Evolutionary conservation across 2,329 filamentous ascomycete genomes (phyloP), one percentile per base, ranked within the genome.

Genomic region (Mycosphaerella sp.): DNA sequence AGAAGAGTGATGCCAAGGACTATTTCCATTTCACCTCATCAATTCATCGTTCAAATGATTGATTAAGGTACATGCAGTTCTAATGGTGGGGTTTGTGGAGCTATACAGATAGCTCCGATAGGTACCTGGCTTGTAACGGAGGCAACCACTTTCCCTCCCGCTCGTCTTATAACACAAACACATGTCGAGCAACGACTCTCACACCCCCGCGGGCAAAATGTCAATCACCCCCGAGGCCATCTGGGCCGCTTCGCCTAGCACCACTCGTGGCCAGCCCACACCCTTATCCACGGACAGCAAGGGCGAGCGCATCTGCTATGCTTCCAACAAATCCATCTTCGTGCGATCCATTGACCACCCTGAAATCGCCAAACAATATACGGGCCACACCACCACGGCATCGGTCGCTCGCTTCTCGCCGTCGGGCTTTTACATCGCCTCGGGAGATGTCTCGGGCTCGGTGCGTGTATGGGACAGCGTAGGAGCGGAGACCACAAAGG

Each of bases 291-390:
- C 84, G 42, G 92, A 97, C 72, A 74, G 85, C 59, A 95, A 95
- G 72, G 92, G 93, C 62, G 86, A 96, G 74, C 83, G 89, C 62
- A 85, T 98, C 74, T 87, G 89, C 56, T 98, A 98, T 72, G 89
- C 92, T 57, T 92, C 90, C 50, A 91, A 89, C 68, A 97, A 97
- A 78, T 97, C 92, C 58, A 85, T 98, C 73, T 97, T 96, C 74
- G 79, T 98, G 45, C 89, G 93, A 64, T 91, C 85, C 59, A 95
- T 98, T 75, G 92, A 98, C 75, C 77, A 93, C 69, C 92, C 92
- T 49, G 80, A 88, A 61, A 73, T 86, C 59, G 85, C 85, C 71
- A 90, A 87, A 68, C 91, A 98, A 73, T 98, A 97, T 74, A 95
- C 86, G 11, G 85, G 87, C 64, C 93, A 98, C 76, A 95, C 89